Conservation (phyloP, 176 grass and related monocot species). For the Rhynchospora pubera region DNA sequence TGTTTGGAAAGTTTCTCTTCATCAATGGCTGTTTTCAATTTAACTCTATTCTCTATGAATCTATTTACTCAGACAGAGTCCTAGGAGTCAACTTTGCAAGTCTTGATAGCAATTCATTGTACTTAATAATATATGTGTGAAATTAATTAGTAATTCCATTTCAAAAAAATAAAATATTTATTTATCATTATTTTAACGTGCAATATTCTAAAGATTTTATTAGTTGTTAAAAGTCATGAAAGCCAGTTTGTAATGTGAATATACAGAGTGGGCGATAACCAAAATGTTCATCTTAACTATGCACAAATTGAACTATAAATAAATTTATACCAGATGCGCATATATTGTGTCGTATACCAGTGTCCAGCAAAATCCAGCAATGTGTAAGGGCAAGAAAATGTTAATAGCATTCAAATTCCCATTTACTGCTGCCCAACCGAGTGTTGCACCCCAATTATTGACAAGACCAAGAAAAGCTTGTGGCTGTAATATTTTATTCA, state of each 20-base stretch:
- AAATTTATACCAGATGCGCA: constrained; percentile 32
- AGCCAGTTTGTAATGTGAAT: neutral
- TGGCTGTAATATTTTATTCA: constrained; percentile 11
- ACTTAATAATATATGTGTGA: neutral
- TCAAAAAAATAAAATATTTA: neutral
- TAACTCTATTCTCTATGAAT: too few species aligned
- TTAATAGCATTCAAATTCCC: constrained; percentile 23
- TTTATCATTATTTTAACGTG: too few species aligned
- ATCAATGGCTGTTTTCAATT: too few species aligned
- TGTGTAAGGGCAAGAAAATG: constrained; percentile 29
- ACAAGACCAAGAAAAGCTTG: constrained; percentile 39
- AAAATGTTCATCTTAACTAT: too few species aligned
- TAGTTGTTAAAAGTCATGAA: too few species aligned
- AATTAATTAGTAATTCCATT: neutral
- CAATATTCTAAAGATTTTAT: too few species aligned
- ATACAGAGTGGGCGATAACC: too few species aligned
- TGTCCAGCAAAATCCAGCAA: constrained; percentile 36
- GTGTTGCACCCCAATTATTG: constrained; percentile 31
- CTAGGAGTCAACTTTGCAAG: too few species aligned
- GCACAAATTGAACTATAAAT: too few species aligned
- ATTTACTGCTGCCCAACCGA: constrained; percentile 34
- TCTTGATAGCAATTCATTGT: too few species aligned
- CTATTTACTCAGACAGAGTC: too few species aligned
- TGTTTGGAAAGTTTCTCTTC: too few species aligned
- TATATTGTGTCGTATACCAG: constrained; percentile 48